Evolutionary conservation across 306 rosid genomes (phyloP).

Genomic region (Vachellia collinsii): DNA sequence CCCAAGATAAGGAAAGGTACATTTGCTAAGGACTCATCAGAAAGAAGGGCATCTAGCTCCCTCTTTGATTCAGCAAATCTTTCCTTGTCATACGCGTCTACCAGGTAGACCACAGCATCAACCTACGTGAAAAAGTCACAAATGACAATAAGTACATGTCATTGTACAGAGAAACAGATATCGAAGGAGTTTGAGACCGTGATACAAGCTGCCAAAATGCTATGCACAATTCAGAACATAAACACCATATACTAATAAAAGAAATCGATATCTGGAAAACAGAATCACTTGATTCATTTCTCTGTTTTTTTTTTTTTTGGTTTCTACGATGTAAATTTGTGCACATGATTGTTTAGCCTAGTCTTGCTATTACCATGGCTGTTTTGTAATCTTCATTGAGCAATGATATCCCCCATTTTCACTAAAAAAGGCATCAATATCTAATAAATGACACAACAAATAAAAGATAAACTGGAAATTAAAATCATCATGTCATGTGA

Average conservation of each 20-base stretch:
- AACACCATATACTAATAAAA: neutral
- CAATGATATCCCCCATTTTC: neutral
- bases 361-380: no score
- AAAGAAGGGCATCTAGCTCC: slow-evolving; percentile 81
- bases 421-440: neutral
- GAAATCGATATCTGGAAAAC: neutral
- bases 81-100: slow-evolving; percentile 77
- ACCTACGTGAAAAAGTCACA: slow-evolving; percentile 45
- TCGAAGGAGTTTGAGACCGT: neutral
- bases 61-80: slow-evolving; percentile 72
- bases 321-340: neutral
- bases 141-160: neutral
- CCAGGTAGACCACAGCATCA: slow-evolving; percentile 81
- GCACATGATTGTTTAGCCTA: neutral
- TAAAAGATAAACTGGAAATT: neutral
- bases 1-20: slow-evolving; percentile 83
- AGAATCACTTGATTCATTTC: neutral
- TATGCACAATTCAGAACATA: neutral
- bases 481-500: neutral
- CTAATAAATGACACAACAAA: neutral
- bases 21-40: slow-evolving; percentile 65
- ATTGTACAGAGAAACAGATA: neutral
- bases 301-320: neutral
- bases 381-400: neutral
- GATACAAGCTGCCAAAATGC: slow-evolving; percentile 10